These are phyloP conservation scores for Suhomyces pyralidae DNA, from an alignment of 805 yeast species.

Conservation along the genomic window DNA sequence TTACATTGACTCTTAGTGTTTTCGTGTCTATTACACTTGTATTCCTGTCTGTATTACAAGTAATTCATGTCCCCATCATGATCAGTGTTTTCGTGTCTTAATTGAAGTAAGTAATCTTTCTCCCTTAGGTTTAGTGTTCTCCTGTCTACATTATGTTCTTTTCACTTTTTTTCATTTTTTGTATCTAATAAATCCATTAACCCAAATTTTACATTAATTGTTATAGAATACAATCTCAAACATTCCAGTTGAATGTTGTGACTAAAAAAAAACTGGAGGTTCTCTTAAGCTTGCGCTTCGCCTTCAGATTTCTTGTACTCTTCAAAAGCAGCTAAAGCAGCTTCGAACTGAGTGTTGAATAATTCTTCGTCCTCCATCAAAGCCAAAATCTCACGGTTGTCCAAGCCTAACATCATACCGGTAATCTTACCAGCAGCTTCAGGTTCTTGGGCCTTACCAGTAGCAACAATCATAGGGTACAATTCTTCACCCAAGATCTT, in stretches of 20 bases:
- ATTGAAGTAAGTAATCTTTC: no score
- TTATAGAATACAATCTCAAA: constrained; percentile 17
- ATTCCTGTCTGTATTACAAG: no score
- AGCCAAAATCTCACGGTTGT: constrained; percentile 83
- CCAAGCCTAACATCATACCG: constrained; percentile 97
- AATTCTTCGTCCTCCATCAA: constrained; percentile 86
- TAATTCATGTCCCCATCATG: no score
- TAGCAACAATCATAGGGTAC: constrained; percentile 85
- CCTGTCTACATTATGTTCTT: not conserved
- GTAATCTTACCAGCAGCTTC: constrained; percentile 98
- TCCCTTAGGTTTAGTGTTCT: no score
- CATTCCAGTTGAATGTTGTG: not conserved
- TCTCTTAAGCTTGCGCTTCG: constrained; percentile 16
- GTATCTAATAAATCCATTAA: constrained; percentile 23
- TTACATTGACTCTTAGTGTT: no score
- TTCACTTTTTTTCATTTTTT: constrained; percentile 19
- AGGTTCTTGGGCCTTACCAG: constrained; percentile 82
- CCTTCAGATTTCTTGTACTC: constrained; percentile 65
- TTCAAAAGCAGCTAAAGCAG: constrained; percentile 92
- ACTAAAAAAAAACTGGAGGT: not conserved
- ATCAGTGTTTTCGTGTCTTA: no score
- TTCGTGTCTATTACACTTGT: no score
- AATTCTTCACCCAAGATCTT: constrained; percentile 96
- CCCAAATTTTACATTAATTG: constrained; percentile 18
- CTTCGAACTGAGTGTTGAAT: constrained; percentile 87